phyloP scores from a whole-genome alignment of 2,329 filamentous ascomycete species.

The Botrytis medusae region DNA sequence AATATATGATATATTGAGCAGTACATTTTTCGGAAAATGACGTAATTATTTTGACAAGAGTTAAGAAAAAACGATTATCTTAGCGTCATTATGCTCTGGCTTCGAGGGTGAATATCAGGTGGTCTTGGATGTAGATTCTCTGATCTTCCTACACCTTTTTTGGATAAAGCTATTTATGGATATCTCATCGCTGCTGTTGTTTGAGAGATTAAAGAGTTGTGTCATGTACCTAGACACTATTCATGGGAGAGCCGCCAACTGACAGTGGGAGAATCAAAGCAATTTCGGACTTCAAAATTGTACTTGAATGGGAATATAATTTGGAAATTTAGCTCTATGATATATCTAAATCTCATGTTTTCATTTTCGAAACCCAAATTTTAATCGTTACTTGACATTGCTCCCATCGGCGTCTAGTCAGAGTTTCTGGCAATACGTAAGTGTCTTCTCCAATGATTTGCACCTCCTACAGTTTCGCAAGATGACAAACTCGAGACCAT shows the following conservation, averaged over 20 bases:
- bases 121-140: neutral
- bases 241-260: neutral
- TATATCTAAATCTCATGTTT: no score
- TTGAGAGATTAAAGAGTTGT: no score
- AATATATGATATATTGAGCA: neutral
- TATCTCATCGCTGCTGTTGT: neutral
- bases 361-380: neutral
- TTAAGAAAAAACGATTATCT: neutral
- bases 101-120: rapidly evolving
- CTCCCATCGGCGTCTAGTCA: neutral
- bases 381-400: no score
- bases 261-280: rapidly evolving
- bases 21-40: rapidly evolving
- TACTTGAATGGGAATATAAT: no score
- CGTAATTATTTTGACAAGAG: neutral
- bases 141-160: no score
- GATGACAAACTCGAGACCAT: neutral
- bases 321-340: no score
- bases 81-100: neutral
- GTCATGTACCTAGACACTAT: neutral
- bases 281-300: neutral
- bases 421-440: neutral
- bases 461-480: neutral
- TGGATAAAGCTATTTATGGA: neutral
- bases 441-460: neutral